Evolutionary conservation across 108 stramenopile species (phyloP).

Genomic region (Aurantiochytrium sp.): DNA sequence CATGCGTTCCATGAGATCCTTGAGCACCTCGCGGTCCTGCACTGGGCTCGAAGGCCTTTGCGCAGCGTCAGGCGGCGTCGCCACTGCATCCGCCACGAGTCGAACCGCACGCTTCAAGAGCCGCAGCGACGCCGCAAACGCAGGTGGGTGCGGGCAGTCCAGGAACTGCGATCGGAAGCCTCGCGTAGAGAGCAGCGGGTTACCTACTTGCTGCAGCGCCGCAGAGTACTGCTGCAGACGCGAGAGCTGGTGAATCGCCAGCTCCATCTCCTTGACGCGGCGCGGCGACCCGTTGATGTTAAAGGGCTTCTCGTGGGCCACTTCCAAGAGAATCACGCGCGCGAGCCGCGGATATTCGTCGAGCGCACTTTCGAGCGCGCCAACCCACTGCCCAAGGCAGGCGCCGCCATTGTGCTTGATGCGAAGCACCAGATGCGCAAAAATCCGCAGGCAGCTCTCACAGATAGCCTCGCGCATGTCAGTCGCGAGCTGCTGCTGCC

Average conservation of each 20-base stretch:
- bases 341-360: neutral
- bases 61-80: neutral
- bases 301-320: neutral
- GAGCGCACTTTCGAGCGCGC: neutral
- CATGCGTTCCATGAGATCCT: neutral
- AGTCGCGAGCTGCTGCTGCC: too few species aligned
- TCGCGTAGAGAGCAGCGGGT: neutral
- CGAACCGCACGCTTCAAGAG: neutral
- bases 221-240: neutral
- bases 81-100: neutral
- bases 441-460: neutral
- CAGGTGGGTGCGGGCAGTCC: neutral
- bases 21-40: neutral
- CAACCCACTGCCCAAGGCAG: neutral
- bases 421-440: neutral
- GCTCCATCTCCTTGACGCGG: neutral
- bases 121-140: neutral
- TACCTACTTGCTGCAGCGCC: neutral
- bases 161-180: neutral
- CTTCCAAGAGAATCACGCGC: neutral
- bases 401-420: neutral
- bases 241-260: neutral
- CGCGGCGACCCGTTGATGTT: neutral
- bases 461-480: neutral
- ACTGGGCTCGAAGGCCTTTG: too few species aligned